phyloP scores from a whole-genome alignment of 1,139 yeast genomes.

The Pichia sp. region DNA sequence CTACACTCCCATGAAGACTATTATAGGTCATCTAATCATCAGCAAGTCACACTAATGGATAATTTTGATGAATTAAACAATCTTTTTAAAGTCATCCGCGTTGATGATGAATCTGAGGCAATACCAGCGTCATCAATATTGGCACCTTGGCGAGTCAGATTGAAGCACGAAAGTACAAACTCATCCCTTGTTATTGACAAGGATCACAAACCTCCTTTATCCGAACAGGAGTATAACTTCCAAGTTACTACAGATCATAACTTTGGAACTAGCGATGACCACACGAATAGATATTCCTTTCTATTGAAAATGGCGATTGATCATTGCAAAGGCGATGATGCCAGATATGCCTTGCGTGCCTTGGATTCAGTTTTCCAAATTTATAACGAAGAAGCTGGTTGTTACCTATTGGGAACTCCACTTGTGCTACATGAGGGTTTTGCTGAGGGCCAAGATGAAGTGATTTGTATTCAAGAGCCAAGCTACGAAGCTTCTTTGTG shows the following conservation, averaged over 20 bases:
- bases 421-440: conserved; percentile 56
- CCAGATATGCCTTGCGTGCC: conserved; percentile 41
- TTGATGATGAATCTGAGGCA: conserved; percentile 10
- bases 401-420: conserved; percentile 60
- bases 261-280: conserved; percentile 43
- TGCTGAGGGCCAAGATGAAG: conserved; percentile 72
- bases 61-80: conserved; percentile 50
- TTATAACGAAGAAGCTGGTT: conserved; percentile 53
- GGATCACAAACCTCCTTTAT: conserved; percentile 64
- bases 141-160: conserved; percentile 49
- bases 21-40: conserved; percentile 52
- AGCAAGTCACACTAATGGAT: conserved; percentile 64
- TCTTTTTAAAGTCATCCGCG: conserved; percentile 60
- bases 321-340: conserved; percentile 28
- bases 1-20: conserved; percentile 59
- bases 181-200: conserved; percentile 52
- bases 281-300: conserved; percentile 53
- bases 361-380: conserved; percentile 56
- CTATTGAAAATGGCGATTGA: conserved; percentile 39
- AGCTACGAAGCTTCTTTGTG: conserved; percentile 56
- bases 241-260: conserved; percentile 64
- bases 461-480: conserved; percentile 66
- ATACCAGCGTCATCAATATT: conserved; percentile 37
- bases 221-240: conserved; percentile 74
- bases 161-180: conserved; percentile 61